Evolutionary conservation across 768 basidiomycete species (phyloP), one percentile per base, ranked within the genome.

Genomic region (Podaxis sp.): DNA sequence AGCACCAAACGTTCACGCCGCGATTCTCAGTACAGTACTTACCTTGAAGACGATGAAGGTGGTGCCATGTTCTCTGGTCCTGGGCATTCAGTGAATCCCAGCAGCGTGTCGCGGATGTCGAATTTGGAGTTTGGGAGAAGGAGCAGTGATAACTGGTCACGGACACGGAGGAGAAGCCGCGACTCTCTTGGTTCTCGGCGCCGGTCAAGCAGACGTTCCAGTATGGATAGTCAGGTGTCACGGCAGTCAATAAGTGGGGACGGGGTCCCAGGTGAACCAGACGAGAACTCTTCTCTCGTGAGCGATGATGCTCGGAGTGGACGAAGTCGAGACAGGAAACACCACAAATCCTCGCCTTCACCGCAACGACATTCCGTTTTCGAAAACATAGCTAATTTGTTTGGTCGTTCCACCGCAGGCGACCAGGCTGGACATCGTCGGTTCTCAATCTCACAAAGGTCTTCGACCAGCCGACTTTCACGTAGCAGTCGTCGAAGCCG

Each of bases 91-190:
- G 85, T 82, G 28, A 86, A 91, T 67, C 92, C 92, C 0, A 92
- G 88, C 70, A 91, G 91, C 67, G 83, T 87, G 15, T 91, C 92
- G 6, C 81, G 88, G 60, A 94, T 95, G 92, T 84, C 88, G 15
- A 80, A 87, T 55, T 73, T 82, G 37, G 87, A 84, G 60, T 72
- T 76, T 11, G 75, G 76, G 26, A 79, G 88, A 63, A 80, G 84
- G 65, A 87, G 84, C 70, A 87, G 86, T 66, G 84, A 84, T 7
- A 80, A 77, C 36, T 80, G 82, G 80, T 77, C 82, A 36, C 75
- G 78, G 49, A 74, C 71, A 26, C 78, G 84, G 48, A 77, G 82
- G 66, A 82, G 77, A 70, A 86, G 88, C 63, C 73, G 72, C 56
- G 88, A 81, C 68, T 80, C 83, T 58, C 36, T 48, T 28, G 20